Conservation (phyloP, 2,329 filamentous ascomycete species). For the Apiospora malaysiana region DNA sequence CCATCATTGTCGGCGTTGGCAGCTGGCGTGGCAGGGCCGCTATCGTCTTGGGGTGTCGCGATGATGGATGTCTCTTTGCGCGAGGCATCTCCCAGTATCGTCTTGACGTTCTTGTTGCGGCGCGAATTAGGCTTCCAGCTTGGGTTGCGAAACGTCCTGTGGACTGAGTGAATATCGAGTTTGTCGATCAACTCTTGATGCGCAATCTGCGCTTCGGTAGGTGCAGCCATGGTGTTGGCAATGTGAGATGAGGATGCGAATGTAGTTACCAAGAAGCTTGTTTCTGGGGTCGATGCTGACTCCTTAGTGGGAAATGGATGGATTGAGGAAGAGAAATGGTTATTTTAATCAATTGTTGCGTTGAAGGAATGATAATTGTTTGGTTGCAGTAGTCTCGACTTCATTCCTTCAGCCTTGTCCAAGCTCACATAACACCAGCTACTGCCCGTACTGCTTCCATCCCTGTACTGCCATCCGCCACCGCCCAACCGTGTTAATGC, state of each 20-base stretch:
- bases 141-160: conserved; percentile 88
- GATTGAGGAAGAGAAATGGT: neutral
- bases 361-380: neutral
- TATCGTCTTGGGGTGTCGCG: conserved; percentile 77
- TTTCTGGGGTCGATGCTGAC: neutral
- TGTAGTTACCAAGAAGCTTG: neutral
- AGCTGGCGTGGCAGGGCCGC: conserved; percentile 63
- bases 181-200: conserved; percentile 88
- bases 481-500: neutral
- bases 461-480: conserved; percentile 12
- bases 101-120: conserved; percentile 98
- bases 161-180: conserved; percentile 86
- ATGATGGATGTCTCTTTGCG: conserved; percentile 88
- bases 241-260: neutral
- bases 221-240: conserved; percentile 56
- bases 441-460: neutral
- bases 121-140: conserved; percentile 92
- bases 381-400: neutral
- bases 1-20: conserved; percentile 40
- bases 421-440: neutral
- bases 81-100: conserved; percentile 87
- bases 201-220: conserved; percentile 75
- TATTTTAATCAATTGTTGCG: neutral
- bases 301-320: neutral
- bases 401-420: conserved; percentile 10